Conservation (phyloP, 768 basidiomycete species). For the Harrya chromipes region DNA sequence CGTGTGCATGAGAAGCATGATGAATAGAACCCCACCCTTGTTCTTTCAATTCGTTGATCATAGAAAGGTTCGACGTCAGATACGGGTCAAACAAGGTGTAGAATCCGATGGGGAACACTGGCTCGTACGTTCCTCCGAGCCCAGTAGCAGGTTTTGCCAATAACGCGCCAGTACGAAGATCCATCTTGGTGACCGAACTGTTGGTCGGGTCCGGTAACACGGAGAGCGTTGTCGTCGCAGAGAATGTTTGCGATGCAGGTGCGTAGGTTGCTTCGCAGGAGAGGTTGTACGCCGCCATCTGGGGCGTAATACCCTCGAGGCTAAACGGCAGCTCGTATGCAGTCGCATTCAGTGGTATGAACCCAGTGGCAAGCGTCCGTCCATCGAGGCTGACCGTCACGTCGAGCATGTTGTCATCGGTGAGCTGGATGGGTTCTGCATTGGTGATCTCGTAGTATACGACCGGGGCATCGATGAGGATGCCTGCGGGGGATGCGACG, state of each 20-base stretch:
- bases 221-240: slow-evolving; percentile 42
- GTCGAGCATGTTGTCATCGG: slow-evolving; percentile 23
- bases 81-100: slow-evolving; percentile 42
- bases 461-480: slow-evolving; percentile 53
- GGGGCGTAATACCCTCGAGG: slow-evolving; percentile 44
- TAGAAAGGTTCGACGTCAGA: slow-evolving; percentile 18
- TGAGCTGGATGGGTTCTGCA: slow-evolving; percentile 40
- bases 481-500: slow-evolving; percentile 37
- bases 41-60: slow-evolving; percentile 32
- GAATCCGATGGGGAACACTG: slow-evolving; percentile 47
- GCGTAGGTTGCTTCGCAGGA: slow-evolving; percentile 26
- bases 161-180: slow-evolving; percentile 55
- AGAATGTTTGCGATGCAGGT: slow-evolving; percentile 40
- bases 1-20: background rate
- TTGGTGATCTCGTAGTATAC: slow-evolving; percentile 46
- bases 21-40: slow-evolving; percentile 22
- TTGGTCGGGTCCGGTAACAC: slow-evolving; percentile 49
- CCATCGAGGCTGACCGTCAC: slow-evolving; percentile 50
- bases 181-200: slow-evolving; percentile 62
- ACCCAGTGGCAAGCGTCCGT: slow-evolving; percentile 39
- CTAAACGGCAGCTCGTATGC: slow-evolving; percentile 50
- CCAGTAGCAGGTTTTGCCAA: slow-evolving; percentile 51
- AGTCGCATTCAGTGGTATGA: slow-evolving; percentile 50
- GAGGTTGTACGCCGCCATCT: slow-evolving; percentile 30
- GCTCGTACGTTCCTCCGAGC: slow-evolving; percentile 45